phyloP scores from a whole-genome alignment of 176 grass and related monocot genomes.

The Hyparrhenia diplandra region DNA sequence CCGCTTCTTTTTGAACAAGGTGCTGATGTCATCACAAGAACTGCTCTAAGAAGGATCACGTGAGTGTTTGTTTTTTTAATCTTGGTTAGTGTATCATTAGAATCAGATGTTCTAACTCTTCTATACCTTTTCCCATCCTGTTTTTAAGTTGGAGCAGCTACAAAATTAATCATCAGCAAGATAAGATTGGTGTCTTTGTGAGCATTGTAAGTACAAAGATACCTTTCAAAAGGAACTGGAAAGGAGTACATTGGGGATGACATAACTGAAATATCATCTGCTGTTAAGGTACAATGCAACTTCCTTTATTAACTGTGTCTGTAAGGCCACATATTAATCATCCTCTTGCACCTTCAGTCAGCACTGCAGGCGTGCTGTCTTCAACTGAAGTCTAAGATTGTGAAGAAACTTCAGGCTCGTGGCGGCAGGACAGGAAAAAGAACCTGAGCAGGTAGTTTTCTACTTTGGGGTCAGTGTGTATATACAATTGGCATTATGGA shows the following conservation, averaged over 20 bases:
- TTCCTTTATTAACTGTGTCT: slow-evolving; percentile 16
- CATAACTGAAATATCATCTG: slow-evolving; percentile 84
- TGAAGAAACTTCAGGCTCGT: slow-evolving; percentile 86
- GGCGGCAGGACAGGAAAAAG: slow-evolving; percentile 92
- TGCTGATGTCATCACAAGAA: slow-evolving; percentile 97
- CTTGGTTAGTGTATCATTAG: neutral
- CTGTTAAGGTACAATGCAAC: slow-evolving; percentile 60
- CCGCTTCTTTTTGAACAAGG: slow-evolving; percentile 98
- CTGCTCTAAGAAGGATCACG: slow-evolving; percentile 84
- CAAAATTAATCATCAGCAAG: slow-evolving; percentile 93
- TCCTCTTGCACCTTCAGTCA: slow-evolving; percentile 44
- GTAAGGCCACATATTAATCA: slow-evolving; percentile 5
- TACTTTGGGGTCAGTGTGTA: neutral
- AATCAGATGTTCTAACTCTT: neutral
- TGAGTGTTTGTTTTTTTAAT: slow-evolving; percentile 27
- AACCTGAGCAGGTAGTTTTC: slow-evolving; percentile 67
- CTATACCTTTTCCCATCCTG: slow-evolving; percentile 7
- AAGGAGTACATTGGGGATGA: slow-evolving; percentile 99
- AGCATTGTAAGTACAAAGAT: slow-evolving; percentile 99
- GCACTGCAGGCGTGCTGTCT: slow-evolving; percentile 90
- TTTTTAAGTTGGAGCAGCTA: slow-evolving; percentile 80
- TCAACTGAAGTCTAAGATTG: slow-evolving; percentile 95
- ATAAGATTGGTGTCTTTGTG: slow-evolving; percentile 96
- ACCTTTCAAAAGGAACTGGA: slow-evolving; percentile 96
- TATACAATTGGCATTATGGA: neutral